Conservation (phyloP, 2,329 filamentous ascomycete genomes). For the Penicillium sp. region DNA sequence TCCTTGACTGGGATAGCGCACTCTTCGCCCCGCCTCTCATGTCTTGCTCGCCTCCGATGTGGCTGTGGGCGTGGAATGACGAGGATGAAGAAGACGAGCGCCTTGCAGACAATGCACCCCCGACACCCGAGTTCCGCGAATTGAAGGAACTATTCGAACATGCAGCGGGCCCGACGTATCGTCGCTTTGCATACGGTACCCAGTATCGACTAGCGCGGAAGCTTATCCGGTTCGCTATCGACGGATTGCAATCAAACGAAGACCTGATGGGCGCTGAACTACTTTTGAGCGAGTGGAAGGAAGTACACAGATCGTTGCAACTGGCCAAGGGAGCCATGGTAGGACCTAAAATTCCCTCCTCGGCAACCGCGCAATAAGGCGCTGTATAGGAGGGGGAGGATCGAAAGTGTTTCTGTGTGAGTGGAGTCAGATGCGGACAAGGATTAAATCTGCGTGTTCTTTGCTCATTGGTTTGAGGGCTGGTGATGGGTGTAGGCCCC, state of each 20-base stretch:
- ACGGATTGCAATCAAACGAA: neutral
- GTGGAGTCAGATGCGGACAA: too few species aligned
- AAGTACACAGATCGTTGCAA: too few species aligned
- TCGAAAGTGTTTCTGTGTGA: too few species aligned
- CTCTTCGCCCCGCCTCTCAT: neutral
- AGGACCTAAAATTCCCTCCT: too few species aligned
- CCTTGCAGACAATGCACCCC: neutral
- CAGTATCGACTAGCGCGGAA: neutral
- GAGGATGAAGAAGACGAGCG: neutral
- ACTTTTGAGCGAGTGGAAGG: neutral
- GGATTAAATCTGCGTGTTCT: too few species aligned
- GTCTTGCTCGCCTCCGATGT: neutral
- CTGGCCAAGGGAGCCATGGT: too few species aligned
- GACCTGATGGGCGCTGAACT: neutral
- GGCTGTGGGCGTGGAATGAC: neutral
- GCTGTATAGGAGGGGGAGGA: too few species aligned
- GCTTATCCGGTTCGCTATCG: neutral
- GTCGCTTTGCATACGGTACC: neutral
- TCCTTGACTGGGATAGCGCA: conserved; percentile 1
- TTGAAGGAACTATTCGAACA: neutral
- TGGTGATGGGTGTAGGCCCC: too few species aligned
- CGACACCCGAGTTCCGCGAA: neutral
- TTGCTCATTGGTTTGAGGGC: too few species aligned
- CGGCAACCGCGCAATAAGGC: too few species aligned
- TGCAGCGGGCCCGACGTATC: neutral